These are phyloP conservation scores for Moniliophthora roreri DNA, from an alignment of 1,284 basidiomycete genomes.

Conservation along the genomic window DNA sequence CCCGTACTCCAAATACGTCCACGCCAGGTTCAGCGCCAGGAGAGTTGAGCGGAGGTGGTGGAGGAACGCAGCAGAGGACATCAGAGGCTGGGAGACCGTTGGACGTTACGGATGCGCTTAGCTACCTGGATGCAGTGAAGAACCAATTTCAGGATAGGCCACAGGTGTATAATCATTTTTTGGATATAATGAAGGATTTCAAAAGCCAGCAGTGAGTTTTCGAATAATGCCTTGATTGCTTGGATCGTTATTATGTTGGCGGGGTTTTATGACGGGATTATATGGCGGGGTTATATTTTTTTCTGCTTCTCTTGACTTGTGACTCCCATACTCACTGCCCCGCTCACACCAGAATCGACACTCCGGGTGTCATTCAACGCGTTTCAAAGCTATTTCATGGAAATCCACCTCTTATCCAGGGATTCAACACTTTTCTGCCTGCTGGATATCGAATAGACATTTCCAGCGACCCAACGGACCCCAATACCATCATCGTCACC, in stretches of 20 bases:
- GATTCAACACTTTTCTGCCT: conserved; percentile 99
- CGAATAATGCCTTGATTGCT: neutral
- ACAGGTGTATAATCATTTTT: conserved; percentile 95
- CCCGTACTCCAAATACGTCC: conserved; percentile 30
- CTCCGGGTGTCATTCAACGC: conserved; percentile 96
- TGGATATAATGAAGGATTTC: conserved; percentile 99
- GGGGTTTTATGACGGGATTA: neutral
- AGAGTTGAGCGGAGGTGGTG: conserved; percentile 2
- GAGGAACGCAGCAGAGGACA: conserved; percentile 18
- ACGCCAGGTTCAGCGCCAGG: conserved; percentile 31
- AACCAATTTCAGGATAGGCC: conserved; percentile 89
- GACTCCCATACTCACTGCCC: conserved; percentile 2
- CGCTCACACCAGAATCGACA: conserved; percentile 78
- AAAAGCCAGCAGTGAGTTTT: conserved; percentile 86
- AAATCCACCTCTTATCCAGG: conserved; percentile 92
- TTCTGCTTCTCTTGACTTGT: conserved; percentile 8
- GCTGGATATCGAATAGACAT: conserved; percentile 97
- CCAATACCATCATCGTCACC: conserved; percentile 90
- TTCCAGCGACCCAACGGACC: conserved; percentile 71
- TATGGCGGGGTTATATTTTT: conserved; percentile 2
- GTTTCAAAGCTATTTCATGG: conserved; percentile 95
- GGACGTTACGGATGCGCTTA: conserved; percentile 91
- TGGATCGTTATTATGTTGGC: neutral
- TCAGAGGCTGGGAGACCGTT: conserved; percentile 49
- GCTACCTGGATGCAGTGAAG: conserved; percentile 97